Evolutionary conservation across 2,329 filamentous ascomycete species (phyloP).

Genomic region (Fusarium transvaalense): DNA sequence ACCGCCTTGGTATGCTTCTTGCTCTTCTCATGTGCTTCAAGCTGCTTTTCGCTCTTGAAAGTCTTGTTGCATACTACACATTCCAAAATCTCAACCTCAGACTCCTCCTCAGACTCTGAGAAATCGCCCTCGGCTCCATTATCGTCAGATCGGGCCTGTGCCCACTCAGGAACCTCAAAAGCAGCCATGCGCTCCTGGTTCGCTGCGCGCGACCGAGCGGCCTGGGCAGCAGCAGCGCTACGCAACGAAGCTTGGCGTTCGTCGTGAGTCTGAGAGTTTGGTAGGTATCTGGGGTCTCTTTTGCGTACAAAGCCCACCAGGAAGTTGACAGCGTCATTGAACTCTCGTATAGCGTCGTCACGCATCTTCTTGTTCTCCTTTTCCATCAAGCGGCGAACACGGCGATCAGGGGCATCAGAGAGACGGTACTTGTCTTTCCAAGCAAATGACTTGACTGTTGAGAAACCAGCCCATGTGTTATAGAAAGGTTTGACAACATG

Average conservation of each 20-base stretch:
- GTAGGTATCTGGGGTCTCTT: constrained; percentile 86
- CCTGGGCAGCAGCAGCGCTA: constrained; percentile 84
- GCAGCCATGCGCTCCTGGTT: constrained; percentile 80
- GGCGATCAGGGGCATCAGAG: constrained; percentile 88
- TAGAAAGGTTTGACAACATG: constrained; percentile 85
- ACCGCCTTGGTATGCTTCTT: constrained; percentile 95
- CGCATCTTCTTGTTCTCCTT: constrained; percentile 91
- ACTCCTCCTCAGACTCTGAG: constrained; percentile 68
- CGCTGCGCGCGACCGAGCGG: constrained; percentile 82
- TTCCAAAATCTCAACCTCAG: constrained; percentile 71
- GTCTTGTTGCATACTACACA: constrained; percentile 83
- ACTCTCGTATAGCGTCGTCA: constrained; percentile 86
- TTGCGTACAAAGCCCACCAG: constrained; percentile 91
- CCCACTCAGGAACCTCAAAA: constrained; percentile 80
- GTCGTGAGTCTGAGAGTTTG: constrained; percentile 80
- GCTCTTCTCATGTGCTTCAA: constrained; percentile 91
- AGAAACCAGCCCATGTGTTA: constrained; percentile 81
- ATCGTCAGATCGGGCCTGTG: constrained; percentile 67
- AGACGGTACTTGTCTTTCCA: constrained; percentile 91
- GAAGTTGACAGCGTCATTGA: constrained; percentile 91
- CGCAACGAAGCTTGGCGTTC: constrained; percentile 84
- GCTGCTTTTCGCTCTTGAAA: constrained; percentile 94
- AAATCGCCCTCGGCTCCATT: constrained; percentile 69
- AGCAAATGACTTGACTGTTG: constrained; percentile 85
- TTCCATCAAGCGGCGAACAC: constrained; percentile 86